Conservation (phyloP, 192 early-diverging fungal species). For the Backusella circina region DNA sequence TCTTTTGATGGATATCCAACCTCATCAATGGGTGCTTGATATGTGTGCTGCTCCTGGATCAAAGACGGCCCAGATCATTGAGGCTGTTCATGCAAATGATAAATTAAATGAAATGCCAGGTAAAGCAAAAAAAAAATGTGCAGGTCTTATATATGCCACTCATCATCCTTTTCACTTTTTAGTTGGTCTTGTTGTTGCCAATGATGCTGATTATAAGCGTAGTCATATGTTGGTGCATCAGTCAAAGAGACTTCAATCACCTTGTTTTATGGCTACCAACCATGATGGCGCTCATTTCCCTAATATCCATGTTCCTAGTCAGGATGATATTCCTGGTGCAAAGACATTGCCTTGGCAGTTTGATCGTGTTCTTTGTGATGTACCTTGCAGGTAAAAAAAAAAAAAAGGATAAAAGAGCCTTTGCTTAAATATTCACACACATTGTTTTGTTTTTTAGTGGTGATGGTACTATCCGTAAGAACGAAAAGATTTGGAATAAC, state of each 20-base stretch:
- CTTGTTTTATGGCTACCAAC: slow-evolving; percentile 92
- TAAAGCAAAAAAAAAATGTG: too few species aligned
- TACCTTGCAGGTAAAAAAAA: slow-evolving; percentile 71
- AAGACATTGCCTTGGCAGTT: slow-evolving; percentile 57
- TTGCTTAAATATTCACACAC: neutral
- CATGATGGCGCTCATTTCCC: slow-evolving; percentile 93
- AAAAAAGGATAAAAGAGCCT: neutral
- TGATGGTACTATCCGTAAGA: slow-evolving; percentile 97
- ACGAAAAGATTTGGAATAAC: slow-evolving; percentile 84
- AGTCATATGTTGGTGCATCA: slow-evolving; percentile 95
- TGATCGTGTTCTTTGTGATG: slow-evolving; percentile 96
- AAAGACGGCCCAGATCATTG: slow-evolving; percentile 93
- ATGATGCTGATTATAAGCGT: slow-evolving; percentile 91
- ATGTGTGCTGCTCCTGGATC: slow-evolving; percentile 99
- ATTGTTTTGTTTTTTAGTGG: slow-evolving; percentile 50
- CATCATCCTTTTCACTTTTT: neutral
- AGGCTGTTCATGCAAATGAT: slow-evolving; percentile 69
- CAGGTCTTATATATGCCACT: neutral
- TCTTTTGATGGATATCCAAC: slow-evolving; percentile 84
- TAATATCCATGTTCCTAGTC: slow-evolving; percentile 48
- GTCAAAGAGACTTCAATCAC: slow-evolving; percentile 89
- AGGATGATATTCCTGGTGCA: neutral
- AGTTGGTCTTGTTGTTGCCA: slow-evolving; percentile 91
- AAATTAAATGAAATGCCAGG: slow-evolving; percentile 48
- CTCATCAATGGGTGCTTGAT: slow-evolving; percentile 78